These are phyloP conservation scores for Oryza coarctata DNA, from an alignment of 176 grass and related monocot species.

Conservation along the genomic window DNA sequence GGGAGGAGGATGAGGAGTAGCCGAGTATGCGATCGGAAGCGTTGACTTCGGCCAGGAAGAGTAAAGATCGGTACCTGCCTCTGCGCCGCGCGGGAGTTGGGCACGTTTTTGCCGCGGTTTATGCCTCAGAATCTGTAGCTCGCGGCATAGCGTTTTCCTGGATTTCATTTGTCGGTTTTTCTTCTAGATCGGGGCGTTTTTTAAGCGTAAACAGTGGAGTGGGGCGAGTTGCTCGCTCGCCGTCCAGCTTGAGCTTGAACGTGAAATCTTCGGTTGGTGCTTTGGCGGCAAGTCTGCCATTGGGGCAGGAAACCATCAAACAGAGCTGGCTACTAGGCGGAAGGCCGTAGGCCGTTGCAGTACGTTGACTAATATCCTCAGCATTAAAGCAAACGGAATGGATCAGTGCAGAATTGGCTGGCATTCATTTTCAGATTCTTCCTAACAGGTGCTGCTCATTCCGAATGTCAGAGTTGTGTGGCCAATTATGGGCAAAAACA, in stretches of 20 bases:
- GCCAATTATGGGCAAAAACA: background rate
- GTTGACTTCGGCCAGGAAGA: conserved; percentile 28
- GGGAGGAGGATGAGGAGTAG: background rate
- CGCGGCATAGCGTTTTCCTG: background rate
- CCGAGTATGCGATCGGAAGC: background rate
- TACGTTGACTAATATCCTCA: conserved; percentile 16
- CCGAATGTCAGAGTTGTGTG: background rate
- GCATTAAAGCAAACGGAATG: background rate
- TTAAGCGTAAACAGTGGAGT: background rate
- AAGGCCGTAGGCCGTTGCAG: background rate
- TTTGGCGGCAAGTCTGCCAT: background rate
- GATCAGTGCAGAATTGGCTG: background rate
- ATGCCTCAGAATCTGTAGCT: background rate
- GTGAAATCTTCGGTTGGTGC: background rate
- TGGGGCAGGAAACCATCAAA: conserved; percentile 12
- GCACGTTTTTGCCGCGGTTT: conserved; percentile 20
- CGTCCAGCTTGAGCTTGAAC: conserved; percentile 1
- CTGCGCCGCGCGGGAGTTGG: conserved; percentile 6
- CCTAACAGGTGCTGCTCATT: background rate
- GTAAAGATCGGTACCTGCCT: background rate
- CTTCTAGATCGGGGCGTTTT: background rate
- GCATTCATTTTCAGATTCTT: background rate
- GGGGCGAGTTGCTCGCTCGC: background rate
- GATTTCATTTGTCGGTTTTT: background rate
- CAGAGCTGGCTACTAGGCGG: background rate